A percentile compares a stretch with the other conserved stretches of the same genome.
These are phyloP conservation scores for Trichocomaceae sp. DNA, from an alignment of 2,329 filamentous ascomycete genomes.

Conservation along the genomic window DNA sequence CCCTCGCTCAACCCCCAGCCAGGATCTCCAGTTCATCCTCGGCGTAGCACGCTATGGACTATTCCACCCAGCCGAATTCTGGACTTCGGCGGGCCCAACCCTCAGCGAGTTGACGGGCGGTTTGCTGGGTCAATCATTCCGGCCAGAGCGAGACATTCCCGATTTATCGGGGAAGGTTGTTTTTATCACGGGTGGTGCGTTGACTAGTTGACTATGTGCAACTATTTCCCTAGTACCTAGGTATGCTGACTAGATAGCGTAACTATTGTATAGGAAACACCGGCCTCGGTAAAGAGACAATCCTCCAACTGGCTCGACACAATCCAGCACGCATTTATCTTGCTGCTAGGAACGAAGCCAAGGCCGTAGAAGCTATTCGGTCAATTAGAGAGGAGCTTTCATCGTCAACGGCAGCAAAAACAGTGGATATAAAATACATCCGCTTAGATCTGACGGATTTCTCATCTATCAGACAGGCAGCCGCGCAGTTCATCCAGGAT, in stretches of 20 bases:
- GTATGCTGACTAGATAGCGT: not conserved
- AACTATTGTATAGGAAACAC: conserved; percentile 33
- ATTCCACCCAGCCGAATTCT: conserved; percentile 25
- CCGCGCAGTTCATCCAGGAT: conserved; percentile 34
- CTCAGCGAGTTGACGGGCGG: conserved; percentile 31
- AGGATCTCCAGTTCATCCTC: conserved; percentile 11
- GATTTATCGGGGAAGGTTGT: conserved; percentile 45
- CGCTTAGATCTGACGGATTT: conserved; percentile 48
- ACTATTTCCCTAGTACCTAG: too few relatives aligned
- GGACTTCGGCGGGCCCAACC: conserved; percentile 28
- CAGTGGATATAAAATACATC: conserved; percentile 39
- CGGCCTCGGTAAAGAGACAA: conserved; percentile 43
- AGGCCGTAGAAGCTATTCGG: conserved; percentile 41
- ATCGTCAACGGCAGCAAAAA: conserved; percentile 3
- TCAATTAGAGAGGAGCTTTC: conserved; percentile 29
- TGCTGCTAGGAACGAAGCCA: conserved; percentile 42
- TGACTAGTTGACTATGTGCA: too few relatives aligned
- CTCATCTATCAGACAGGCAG: conserved; percentile 42
- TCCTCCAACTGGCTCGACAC: conserved; percentile 46
- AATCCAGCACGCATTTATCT: conserved; percentile 50
- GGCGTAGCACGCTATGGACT: conserved; percentile 20
- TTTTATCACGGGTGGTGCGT: conserved; percentile 46
- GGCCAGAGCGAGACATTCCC: conserved; percentile 41
- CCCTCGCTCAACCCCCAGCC: conserved; percentile 8
- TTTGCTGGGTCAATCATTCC: conserved; percentile 30